Evolutionary conservation across 2,329 filamentous ascomycete species (phyloP), one percentile per base, ranked within the genome.

Genomic region (Claviceps monticola): DNA sequence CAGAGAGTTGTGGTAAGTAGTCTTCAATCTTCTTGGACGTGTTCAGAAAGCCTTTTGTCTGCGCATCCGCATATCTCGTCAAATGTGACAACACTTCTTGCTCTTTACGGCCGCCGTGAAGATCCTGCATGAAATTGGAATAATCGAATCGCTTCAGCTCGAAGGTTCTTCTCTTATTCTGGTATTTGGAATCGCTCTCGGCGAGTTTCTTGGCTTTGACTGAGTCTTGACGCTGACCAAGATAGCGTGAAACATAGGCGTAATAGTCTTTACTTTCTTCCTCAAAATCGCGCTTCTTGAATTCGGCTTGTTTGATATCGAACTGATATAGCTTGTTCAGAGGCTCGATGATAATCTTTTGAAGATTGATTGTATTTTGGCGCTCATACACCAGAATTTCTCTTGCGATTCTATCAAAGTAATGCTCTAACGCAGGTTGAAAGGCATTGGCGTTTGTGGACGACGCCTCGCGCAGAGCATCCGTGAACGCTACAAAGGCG

Each of bases 181-280:
- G 91, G 64, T 97, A 98, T 64, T 98, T 98, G 36, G 87, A 86
- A 66, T 98, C 93, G 60, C 89, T 96, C 60, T 96, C 89, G 42
- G 80, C 86, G 56, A 93, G 82, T 70, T 97, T 97, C 76, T 98
- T 98, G 66, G 95, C 87, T 69, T 97, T 98, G 61, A 95, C 75
- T 7, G 91, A 94, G 67, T 98, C 93, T 64, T 94, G 89, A 44
- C 91, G 81, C 66, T 97, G 91, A 36, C 93, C 93, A n/a, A 98
- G 79, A 68, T 98, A 98, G 46, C 89, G 83, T 56, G 89, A 86
- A 49, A 97, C 87, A 64, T 95, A 98, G 56, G 86, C 83, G 68
- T 98, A 98, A 69, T 95, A 98, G 65, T 98, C 93, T 66, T 95
- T 93, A 71, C 91, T 97, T 66, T 98, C 93, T 62, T 98, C 93